Conservation (phyloP, 2,329 filamentous ascomycete genomes). For the Thermochaetoides dissita region DNA sequence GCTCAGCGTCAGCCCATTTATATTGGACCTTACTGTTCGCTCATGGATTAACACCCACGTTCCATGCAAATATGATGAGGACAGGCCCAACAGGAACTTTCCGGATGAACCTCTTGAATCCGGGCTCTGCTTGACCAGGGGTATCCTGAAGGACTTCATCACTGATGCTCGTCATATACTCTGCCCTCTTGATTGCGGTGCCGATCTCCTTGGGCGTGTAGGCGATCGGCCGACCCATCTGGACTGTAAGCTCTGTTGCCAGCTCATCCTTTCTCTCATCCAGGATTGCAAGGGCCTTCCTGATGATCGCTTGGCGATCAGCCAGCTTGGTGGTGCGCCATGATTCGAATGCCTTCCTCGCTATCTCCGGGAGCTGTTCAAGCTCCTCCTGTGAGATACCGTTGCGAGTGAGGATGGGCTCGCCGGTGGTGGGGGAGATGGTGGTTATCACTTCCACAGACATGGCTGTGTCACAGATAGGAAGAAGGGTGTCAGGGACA, state of each 20-base stretch:
- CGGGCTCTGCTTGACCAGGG: conserved; percentile 67
- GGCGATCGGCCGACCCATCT: conserved; percentile 88
- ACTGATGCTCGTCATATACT: conserved; percentile 76
- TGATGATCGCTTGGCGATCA: conserved; percentile 67
- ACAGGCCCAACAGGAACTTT: conserved; percentile 81
- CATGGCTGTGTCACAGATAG: conserved; percentile 28
- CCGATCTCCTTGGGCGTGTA: conserved; percentile 73
- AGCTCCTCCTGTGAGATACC: conserved; percentile 60
- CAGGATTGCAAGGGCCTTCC: conserved; percentile 61
- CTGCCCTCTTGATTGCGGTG: conserved; percentile 71
- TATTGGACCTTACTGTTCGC: background rate
- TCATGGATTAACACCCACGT: conserved; percentile 43
- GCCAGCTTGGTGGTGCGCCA: conserved; percentile 63
- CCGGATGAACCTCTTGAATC: conserved; percentile 80
- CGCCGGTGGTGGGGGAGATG: conserved; percentile 81
- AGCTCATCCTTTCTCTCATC: conserved; percentile 62
- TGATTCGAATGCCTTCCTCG: conserved; percentile 60
- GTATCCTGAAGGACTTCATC: conserved; percentile 67
- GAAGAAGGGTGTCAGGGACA: background rate
- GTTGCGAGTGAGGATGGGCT: conserved; percentile 65
- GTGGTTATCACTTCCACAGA: conserved; percentile 55
- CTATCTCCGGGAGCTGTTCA: conserved; percentile 53
- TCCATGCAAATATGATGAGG: conserved; percentile 88
- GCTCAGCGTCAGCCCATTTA: conserved; percentile 1
- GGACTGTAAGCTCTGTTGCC: conserved; percentile 72